These are phyloP conservation scores for Catharanthus roseus DNA, from an alignment of 257 asterid genomes.

Conservation along the genomic window DNA sequence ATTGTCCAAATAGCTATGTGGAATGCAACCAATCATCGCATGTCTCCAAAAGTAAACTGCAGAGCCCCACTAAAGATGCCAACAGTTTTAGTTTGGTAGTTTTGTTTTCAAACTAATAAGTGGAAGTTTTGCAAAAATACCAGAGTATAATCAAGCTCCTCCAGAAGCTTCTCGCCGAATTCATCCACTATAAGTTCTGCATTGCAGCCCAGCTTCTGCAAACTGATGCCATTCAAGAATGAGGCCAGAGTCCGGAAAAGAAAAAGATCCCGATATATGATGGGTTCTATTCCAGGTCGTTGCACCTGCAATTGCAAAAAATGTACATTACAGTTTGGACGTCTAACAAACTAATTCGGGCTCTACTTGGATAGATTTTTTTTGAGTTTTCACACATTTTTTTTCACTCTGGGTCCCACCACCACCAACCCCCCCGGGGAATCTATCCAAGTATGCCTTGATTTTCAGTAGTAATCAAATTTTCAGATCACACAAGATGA, in stretches of 20 bases:
- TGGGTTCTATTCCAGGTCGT: slow-evolving; percentile 97
- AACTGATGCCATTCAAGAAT: slow-evolving; percentile 92
- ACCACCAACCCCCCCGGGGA: no score
- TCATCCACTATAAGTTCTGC: slow-evolving; percentile 98
- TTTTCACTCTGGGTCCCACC: no score
- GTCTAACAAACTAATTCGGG: background rate
- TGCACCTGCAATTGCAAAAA: slow-evolving; percentile 61
- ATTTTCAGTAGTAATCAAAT: background rate
- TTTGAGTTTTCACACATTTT: no score
- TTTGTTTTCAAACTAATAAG: background rate
- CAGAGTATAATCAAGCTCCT: slow-evolving; percentile 96
- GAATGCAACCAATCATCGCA: background rate
- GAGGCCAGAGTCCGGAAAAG: slow-evolving; percentile 98
- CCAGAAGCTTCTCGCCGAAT: slow-evolving; percentile 97
- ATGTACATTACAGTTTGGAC: background rate
- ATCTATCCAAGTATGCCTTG: no score
- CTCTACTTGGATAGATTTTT: no score
- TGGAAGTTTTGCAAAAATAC: slow-evolving; percentile 29
- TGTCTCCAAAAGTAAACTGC: background rate
- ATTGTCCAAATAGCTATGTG: background rate
- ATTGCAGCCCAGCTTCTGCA: slow-evolving; percentile 90
- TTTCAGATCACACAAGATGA: background rate
- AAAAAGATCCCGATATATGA: slow-evolving; percentile 90
- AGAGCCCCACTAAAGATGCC: background rate
- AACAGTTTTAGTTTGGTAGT: background rate